Evolutionary conservation across 1,139 yeast species (phyloP), one percentile per base, ranked within the genome.

Genomic region (Suhomyces terraborum): DNA sequence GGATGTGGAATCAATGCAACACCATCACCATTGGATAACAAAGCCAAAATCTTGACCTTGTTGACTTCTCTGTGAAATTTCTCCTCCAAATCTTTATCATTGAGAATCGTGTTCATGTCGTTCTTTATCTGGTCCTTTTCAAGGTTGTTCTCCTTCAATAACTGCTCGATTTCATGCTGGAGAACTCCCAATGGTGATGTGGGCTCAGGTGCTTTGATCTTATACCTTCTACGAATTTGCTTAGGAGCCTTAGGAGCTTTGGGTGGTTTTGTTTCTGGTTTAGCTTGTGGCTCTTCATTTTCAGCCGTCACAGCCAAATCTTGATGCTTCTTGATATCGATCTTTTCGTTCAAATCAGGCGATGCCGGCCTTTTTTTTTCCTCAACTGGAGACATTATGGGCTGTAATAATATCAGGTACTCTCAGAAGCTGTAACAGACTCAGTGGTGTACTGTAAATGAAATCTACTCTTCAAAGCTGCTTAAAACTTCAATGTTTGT

Each of bases 131-230:
- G 71, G 0, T 69, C 77, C 25, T 66, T 66, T 0, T 70, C 63
- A 33, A 86, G 61, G 9, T 62, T 58, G 40, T 74, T 58, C 16
- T 68, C 64, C 21, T 62, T 54, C 34, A 86, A 61, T 16, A 91
- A 55, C 38, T 78, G 81, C 27, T 77, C 72, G 46, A 93, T 86
- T 59, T 93, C 98, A 49, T 69, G 71, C 46, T 81, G 79, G 36
- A 93, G 70, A 4, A 88, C 87, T 4, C 98, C 98, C 36, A 82
- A 67, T 9, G 96, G 88, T 1, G 94, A 77, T 0, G 95, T 86
- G 10, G 85, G 75, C 44, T 91, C 98, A 8, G 76, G 75, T 8
- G 73, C 75, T 52, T 83, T 83, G 18, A 77, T 71, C 59, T 78
- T 82, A 59, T 80, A 81, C 50, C 63, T 69, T 49, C 73, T 60